phyloP scores from a whole-genome alignment of 495 filamentous ascomycete species.

The Xylaria scruposa region DNA sequence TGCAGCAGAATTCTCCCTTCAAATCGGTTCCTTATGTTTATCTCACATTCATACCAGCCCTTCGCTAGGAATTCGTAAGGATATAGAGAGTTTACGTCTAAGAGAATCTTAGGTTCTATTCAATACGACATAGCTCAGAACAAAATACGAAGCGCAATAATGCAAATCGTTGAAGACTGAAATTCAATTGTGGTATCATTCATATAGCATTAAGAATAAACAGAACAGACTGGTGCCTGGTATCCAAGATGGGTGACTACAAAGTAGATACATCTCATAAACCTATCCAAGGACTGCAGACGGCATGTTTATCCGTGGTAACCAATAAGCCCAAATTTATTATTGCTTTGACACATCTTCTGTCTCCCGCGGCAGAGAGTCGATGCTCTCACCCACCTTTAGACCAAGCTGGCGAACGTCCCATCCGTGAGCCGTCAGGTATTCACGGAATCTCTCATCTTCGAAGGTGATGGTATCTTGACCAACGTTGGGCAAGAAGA shows the following conservation, averaged over 20 bases:
- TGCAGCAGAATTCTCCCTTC: background rate
- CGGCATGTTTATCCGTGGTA: background rate
- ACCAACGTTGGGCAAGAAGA: slow-evolving; percentile 68
- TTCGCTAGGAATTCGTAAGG: background rate
- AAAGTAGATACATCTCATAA: background rate
- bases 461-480: slow-evolving; percentile 77
- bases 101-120: background rate
- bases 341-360: slow-evolving; percentile 20
- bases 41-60: background rate
- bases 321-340: background rate
- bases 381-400: slow-evolving; percentile 44
- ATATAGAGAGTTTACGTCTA: no score
- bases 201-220: background rate
- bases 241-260: background rate
- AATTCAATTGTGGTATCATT: background rate
- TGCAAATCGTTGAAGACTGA: background rate
- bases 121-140: background rate
- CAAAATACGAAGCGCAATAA: background rate
- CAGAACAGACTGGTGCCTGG: background rate
- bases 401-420: slow-evolving; percentile 72
- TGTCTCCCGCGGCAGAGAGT: slow-evolving; percentile 29
- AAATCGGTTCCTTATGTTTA: background rate
- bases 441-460: slow-evolving; percentile 73
- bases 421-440: slow-evolving; percentile 70
- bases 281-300: background rate